These are phyloP conservation scores for Diaporthe ilicicola DNA, from an alignment of 2,329 filamentous ascomycete genomes.

Conservation along the genomic window DNA sequence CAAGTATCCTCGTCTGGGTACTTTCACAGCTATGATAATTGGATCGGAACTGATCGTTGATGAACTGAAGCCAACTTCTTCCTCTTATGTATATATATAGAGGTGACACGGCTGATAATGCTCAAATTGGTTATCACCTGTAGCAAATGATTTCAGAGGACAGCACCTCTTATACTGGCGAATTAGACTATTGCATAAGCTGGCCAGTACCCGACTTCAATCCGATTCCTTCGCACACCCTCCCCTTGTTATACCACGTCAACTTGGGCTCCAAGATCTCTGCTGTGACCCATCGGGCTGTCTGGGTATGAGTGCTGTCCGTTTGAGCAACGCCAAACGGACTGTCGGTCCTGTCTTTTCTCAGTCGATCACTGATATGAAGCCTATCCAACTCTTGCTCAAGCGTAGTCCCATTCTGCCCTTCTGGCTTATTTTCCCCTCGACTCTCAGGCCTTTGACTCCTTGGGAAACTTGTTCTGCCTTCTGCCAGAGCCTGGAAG, in stretches of 20 bases:
- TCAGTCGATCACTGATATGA: constrained; percentile 41
- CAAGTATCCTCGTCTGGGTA: not conserved
- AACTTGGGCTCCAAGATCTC: constrained; percentile 56
- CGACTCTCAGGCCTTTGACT: constrained; percentile 28
- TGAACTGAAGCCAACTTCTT: no score
- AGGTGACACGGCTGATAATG: no score
- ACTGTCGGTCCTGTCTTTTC: constrained; percentile 53
- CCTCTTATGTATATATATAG: no score
- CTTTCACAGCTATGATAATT: no score
- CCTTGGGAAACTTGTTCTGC: constrained; percentile 55
- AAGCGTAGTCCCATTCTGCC: not conserved
- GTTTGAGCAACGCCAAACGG: constrained; percentile 58
- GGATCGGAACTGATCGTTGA: no score
- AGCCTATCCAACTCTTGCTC: constrained; percentile 39
- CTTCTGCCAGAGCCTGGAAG: constrained; percentile 66
- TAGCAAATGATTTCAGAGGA: not conserved
- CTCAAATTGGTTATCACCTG: not conserved
- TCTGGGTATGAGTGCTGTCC: constrained; percentile 64
- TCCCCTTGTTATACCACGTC: constrained; percentile 61
- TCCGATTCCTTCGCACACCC: constrained; percentile 57
- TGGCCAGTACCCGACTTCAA: constrained; percentile 29
- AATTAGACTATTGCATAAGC: not conserved
- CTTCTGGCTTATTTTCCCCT: not conserved
- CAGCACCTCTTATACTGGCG: not conserved
- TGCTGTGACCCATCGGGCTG: constrained; percentile 67